phyloP scores from a whole-genome alignment of 768 basidiomycete genomes.

The Amanita rubescens region DNA sequence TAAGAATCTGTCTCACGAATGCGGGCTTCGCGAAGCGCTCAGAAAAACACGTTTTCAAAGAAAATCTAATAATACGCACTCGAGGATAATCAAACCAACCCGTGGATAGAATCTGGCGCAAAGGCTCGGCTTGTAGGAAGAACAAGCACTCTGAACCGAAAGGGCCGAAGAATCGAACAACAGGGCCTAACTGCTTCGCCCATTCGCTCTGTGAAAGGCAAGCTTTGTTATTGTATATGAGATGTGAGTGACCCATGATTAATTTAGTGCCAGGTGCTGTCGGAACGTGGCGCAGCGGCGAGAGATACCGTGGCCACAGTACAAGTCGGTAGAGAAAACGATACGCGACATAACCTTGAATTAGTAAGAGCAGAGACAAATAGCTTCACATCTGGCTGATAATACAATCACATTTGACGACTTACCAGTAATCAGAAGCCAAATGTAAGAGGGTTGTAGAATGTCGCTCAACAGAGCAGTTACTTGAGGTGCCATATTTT shows the following conservation, averaged over 20 bases:
- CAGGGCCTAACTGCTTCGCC: conserved; percentile 41
- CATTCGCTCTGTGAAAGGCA: conserved; percentile 39
- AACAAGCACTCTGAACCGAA: conserved; percentile 39
- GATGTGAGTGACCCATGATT: conserved; percentile 31
- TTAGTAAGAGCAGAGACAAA: not conserved
- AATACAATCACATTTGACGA: conserved; percentile 4
- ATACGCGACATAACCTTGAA: conserved; percentile 7
- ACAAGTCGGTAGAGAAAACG: conserved; percentile 21
- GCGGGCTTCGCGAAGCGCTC: conserved; percentile 14
- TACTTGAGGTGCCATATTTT: not conserved
- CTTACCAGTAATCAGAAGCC: conserved; percentile 5
- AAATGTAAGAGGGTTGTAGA: not conserved
- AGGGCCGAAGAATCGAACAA: conserved; percentile 35
- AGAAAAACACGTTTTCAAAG: conserved; percentile 27
- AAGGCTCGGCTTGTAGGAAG: conserved; percentile 35
- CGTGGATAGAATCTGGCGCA: conserved; percentile 36
- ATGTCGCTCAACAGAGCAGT: not conserved
- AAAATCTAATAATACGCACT: conserved; percentile 16
- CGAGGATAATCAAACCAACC: conserved; percentile 41
- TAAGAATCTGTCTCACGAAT: conserved; percentile 5
- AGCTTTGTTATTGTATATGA: conserved; percentile 30
- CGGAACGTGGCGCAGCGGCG: conserved; percentile 29
- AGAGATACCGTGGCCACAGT: conserved; percentile 27
- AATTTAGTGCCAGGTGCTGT: conserved; percentile 27
- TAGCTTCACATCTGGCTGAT: conserved; percentile 3